These are phyloP conservation scores for Ustilago bromivora DNA, from an alignment of 1,284 basidiomycete genomes.

Conservation along the genomic window DNA sequence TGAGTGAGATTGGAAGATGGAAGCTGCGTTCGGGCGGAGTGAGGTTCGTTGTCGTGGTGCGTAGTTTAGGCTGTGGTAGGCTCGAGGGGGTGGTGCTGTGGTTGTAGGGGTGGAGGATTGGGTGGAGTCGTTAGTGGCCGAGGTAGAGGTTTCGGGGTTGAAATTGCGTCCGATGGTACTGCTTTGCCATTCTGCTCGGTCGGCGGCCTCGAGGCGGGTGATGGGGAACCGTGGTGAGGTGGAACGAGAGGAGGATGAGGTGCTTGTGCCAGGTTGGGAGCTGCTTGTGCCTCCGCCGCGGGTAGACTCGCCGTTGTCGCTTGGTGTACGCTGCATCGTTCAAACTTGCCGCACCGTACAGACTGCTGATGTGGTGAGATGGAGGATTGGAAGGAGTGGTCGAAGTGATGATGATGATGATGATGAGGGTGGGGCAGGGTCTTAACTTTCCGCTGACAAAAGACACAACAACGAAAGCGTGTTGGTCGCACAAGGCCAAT, in stretches of 20 bases:
- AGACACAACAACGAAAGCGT: background rate
- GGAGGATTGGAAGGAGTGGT: background rate
- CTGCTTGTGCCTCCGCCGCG: background rate
- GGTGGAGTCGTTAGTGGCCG: slow-evolving; percentile 5
- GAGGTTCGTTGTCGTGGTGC: slow-evolving; percentile 32
- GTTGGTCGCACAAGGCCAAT: slow-evolving; percentile 1
- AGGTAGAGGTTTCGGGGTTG: background rate
- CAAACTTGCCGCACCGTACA: background rate
- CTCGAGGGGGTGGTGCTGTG: slow-evolving; percentile 11
- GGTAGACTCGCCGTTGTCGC: slow-evolving; percentile 3
- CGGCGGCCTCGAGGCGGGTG: slow-evolving; percentile 18
- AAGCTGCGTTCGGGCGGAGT: slow-evolving; percentile 18
- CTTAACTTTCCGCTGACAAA: background rate
- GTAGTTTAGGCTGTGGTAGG: slow-evolving; percentile 36
- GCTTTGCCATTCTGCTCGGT: slow-evolving; percentile 30
- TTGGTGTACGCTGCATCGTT: slow-evolving; percentile 13
- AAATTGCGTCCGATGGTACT: slow-evolving; percentile 18
- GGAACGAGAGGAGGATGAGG: slow-evolving; percentile 5
- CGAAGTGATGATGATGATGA: background rate
- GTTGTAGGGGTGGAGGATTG: slow-evolving; percentile 25
- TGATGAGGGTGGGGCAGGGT: background rate
- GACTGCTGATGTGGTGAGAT: background rate
- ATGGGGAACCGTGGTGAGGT: slow-evolving; percentile 31
- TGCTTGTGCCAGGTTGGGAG: background rate
- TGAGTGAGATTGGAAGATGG: slow-evolving; percentile 29